Conservation (phyloP, 2,329 filamentous ascomycete genomes). For the Emergomyces pasteurianus region DNA sequence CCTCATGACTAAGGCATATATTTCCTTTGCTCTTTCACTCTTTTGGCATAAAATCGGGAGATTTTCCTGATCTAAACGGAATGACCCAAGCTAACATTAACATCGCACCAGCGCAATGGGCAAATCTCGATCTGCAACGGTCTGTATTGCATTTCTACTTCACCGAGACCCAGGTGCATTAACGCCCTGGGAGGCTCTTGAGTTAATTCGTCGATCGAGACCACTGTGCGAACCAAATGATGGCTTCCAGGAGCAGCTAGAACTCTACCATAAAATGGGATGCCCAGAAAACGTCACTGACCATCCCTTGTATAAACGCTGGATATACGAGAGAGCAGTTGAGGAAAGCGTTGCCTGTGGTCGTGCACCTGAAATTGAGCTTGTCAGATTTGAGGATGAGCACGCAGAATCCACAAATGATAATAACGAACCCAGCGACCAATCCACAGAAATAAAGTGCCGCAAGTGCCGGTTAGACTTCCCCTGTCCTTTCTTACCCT, state of each 20-base stretch:
- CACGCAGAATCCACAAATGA: conserved; percentile 20
- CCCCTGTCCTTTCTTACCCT: conserved; percentile 13
- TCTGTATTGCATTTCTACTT: conserved; percentile 76
- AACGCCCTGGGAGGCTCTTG: conserved; percentile 52
- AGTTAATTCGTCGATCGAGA: conserved; percentile 56
- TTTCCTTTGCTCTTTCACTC: background rate
- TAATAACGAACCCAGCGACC: conserved; percentile 13
- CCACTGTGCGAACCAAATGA: conserved; percentile 78
- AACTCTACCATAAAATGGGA: conserved; percentile 78
- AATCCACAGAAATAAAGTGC: conserved; percentile 58
- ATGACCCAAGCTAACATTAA: background rate
- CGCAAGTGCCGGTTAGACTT: conserved; percentile 68
- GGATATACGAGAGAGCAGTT: conserved; percentile 55
- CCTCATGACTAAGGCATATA: background rate
- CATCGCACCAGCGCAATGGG: conserved; percentile 66
- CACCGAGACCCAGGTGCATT: conserved; percentile 45
- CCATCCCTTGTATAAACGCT: conserved; percentile 69
- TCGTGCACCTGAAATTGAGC: conserved; percentile 61
- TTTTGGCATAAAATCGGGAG: background rate
- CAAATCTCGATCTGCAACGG: conserved; percentile 81
- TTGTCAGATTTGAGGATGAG: conserved; percentile 61
- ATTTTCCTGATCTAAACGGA: background rate
- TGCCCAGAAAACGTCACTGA: conserved; percentile 58
- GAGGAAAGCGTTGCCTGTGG: conserved; percentile 59
- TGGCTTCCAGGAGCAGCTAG: conserved; percentile 82